Evolutionary conservation across 345 rosid species (phyloP), one percentile per base, ranked within the genome.

Genomic region (Dimocarpus longan): DNA sequence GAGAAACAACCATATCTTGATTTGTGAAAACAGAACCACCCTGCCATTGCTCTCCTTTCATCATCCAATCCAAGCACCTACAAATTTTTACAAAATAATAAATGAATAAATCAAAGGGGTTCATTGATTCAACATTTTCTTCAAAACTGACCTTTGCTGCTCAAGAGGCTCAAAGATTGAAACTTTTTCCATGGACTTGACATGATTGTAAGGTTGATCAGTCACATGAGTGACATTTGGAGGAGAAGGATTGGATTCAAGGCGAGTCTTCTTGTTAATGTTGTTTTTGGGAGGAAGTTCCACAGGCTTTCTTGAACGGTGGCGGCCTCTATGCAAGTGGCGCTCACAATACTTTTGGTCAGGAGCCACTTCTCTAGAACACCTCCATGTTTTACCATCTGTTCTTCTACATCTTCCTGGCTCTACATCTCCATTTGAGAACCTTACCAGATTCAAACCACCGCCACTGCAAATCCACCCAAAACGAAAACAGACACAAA

Each of bases 251-350:
- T 71, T 18, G 6, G 21, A 65, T 65, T 26, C 26, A 50, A 75
- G 79, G 71, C 82, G 80, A 59, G 76, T 80, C 85, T 80, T 89
- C 75, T 84, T 70, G 44, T 70, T 76, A 26, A 26, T 0, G 73
- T 44, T 44, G 11, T 44, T 44, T 26, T 26, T 26, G 28, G 50
- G 18, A 46, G 81, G 81, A 81, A 82, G 91, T 89, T 92, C 97
- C 98, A 93, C 98, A 88, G 79, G 97, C 93, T 92, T 93, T 93
- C 97, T 93, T 93, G 98, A 93, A 93, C 97, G 98, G 82, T 94
- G 95, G 73, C 97, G 95, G 62, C 95, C 93, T 89, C 95, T 85
- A 76, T 93, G 91, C 77, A 93, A 78, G 81, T 93, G 98, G 69
- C 89, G 91, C 82, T 93, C 98, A 79, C 97, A 93, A 80, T 93